Conservation (phyloP, 2,329 filamentous ascomycete species). For the Scedosporium dehoogii region DNA sequence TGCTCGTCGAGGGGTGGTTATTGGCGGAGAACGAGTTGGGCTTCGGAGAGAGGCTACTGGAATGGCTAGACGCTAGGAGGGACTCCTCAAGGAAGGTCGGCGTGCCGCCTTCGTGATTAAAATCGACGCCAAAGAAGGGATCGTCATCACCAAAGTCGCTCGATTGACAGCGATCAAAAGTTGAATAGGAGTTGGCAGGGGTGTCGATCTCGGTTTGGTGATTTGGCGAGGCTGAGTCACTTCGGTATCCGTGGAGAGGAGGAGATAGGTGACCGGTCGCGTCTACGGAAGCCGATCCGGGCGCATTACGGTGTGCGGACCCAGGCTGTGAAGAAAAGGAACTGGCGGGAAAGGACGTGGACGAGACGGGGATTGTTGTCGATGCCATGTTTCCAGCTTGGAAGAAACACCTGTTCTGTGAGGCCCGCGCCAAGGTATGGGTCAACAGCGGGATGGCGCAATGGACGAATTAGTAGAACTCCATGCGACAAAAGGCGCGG, state of each 20-base stretch:
- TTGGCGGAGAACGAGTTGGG: not conserved
- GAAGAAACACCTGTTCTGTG: not conserved
- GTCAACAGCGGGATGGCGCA: no score
- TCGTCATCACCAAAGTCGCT: conserved; percentile 38
- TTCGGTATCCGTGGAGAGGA: not conserved
- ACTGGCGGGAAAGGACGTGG: not conserved
- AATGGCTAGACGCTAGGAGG: not conserved
- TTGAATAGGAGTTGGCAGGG: conserved; percentile 39
- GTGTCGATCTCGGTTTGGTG: conserved; percentile 24
- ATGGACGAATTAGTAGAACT: no score
- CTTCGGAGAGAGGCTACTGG: not conserved
- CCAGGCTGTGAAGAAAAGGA: not conserved
- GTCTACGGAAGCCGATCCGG: not conserved
- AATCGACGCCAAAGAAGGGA: conserved; percentile 41
- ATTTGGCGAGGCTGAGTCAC: conserved; percentile 1
- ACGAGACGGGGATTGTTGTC: not conserved
- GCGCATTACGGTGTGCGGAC: not conserved
- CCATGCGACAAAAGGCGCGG: no score
- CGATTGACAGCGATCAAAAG: conserved; percentile 35
- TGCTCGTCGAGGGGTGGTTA: not conserved
- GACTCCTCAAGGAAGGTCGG: conserved; percentile 35
- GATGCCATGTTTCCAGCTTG: not conserved
- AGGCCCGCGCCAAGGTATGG: not conserved
- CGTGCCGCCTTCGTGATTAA: conserved; percentile 30
- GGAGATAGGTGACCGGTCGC: conserved; percentile 1